These are phyloP conservation scores for Mycena vitilis DNA, from an alignment of 768 basidiomycete species.

Conservation along the genomic window DNA sequence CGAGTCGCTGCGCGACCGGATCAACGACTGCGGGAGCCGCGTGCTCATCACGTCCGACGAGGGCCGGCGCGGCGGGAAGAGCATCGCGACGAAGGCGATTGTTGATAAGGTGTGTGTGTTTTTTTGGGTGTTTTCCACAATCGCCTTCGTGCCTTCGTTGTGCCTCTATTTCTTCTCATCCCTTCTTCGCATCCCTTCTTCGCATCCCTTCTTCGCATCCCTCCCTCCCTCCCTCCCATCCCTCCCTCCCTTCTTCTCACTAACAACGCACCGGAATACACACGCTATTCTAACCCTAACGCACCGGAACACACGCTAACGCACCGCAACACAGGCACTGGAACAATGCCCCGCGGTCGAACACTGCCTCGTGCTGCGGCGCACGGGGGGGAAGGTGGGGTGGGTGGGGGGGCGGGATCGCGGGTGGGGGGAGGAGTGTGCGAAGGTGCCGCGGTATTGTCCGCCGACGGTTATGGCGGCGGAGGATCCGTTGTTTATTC, in stretches of 20 bases:
- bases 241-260: no score
- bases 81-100: conserved; percentile 93
- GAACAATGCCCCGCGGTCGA: conserved; percentile 87
- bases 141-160: no score
- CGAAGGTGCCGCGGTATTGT: conserved; percentile 88
- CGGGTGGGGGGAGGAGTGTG: conserved; percentile 97
- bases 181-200: no score
- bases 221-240: no score
- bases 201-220: no score
- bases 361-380: conserved; percentile 88
- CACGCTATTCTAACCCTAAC: no score
- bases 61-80: conserved; percentile 92
- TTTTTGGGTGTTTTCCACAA: no score
- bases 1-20: conserved; percentile 92
- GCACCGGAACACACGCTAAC: no score
- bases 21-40: conserved; percentile 87
- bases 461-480: conserved; percentile 87
- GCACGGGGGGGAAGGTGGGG: conserved; percentile 86
- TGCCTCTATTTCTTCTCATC: no score
- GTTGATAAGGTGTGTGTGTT: no score
- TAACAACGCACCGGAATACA: no score
- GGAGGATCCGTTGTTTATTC: conserved; percentile 99
- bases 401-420: conserved; percentile 88
- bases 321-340: no score
- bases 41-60: conserved; percentile 98